Evolutionary conservation across 192 early-diverging fungal genomes (phyloP).

Genomic region (Blastocladiella britannica): DNA sequence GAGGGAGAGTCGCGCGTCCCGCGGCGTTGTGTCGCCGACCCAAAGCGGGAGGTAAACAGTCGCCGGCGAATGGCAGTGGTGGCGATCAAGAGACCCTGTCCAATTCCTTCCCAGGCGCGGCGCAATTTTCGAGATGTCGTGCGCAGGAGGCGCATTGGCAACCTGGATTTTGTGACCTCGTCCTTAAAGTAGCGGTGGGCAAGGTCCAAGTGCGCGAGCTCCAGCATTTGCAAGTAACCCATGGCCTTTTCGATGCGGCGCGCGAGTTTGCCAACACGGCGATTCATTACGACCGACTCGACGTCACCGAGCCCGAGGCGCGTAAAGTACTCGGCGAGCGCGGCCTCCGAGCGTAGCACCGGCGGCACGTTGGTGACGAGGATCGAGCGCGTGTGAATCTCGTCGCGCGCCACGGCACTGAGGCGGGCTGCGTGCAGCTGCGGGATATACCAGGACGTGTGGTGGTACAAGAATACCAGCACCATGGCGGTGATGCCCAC

Average conservation of each 20-base stretch:
- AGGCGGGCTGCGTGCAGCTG: conserved; percentile 16
- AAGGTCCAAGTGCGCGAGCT: conserved; percentile 24
- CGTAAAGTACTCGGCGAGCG: conserved; percentile 26
- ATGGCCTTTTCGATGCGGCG: conserved; percentile 19
- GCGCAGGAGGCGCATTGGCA: too few species aligned
- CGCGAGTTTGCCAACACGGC: conserved; percentile 22
- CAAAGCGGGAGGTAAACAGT: too few species aligned
- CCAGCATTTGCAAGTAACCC: conserved; percentile 16
- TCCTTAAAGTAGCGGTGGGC: conserved; percentile 5
- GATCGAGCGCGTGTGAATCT: conserved; percentile 22
- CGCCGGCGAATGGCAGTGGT: too few species aligned
- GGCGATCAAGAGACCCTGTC: too few species aligned
- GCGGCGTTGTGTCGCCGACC: too few species aligned
- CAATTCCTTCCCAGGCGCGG: too few species aligned
- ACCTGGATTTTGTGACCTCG: too few species aligned
- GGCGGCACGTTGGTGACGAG: conserved; percentile 28
- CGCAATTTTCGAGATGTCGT: too few species aligned
- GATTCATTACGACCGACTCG: conserved; percentile 25
- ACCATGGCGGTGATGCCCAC: conserved; percentile 24
- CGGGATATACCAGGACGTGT: conserved; percentile 30
- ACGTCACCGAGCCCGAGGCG: conserved; percentile 29
- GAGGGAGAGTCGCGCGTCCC: too few species aligned
- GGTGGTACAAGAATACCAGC: conserved; percentile 31
- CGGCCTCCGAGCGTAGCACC: conserved; percentile 22
- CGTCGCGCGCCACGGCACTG: conserved; percentile 13